Conservation (phyloP, 441 rosid genomes). For the Isatis lusitanica region DNA sequence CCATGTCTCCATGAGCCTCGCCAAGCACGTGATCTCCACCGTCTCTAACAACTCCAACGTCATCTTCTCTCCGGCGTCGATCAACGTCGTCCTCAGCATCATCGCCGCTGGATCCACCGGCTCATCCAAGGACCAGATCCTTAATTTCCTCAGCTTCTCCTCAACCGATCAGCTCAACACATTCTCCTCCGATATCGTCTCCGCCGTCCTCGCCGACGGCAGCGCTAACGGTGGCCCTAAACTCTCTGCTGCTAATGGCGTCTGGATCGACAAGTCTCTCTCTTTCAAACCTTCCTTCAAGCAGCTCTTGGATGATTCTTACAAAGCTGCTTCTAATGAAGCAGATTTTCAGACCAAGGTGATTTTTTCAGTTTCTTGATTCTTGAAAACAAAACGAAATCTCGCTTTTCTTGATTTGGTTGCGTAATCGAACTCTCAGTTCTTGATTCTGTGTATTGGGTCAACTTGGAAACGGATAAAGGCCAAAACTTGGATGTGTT, state of each 20-base stretch:
- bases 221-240: conserved; percentile 62
- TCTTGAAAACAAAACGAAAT: background rate
- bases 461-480: background rate
- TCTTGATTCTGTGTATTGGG: no score
- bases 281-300: conserved; percentile 62
- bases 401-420: background rate
- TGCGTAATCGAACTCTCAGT: background rate
- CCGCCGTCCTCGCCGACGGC: conserved; percentile 70
- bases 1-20: conserved; percentile 48
- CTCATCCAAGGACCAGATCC: conserved; percentile 65
- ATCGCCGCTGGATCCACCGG: conserved; percentile 75
- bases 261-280: conserved; percentile 71
- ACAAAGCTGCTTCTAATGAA: conserved; percentile 58
- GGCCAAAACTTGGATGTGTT: background rate
- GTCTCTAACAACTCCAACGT: conserved; percentile 51
- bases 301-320: conserved; percentile 49
- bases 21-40: conserved; percentile 44
- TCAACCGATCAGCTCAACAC: conserved; percentile 56
- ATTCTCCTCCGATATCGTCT: conserved; percentile 61
- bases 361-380: background rate
- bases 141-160: conserved; percentile 65
- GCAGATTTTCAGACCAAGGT: conserved; percentile 90
- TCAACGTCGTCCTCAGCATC: conserved; percentile 67
- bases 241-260: conserved; percentile 62
- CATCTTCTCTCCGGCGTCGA: conserved; percentile 78